These are phyloP conservation scores for Colletotrichum sublineola DNA, from an alignment of 2,329 filamentous ascomycete genomes.

Conservation along the genomic window DNA sequence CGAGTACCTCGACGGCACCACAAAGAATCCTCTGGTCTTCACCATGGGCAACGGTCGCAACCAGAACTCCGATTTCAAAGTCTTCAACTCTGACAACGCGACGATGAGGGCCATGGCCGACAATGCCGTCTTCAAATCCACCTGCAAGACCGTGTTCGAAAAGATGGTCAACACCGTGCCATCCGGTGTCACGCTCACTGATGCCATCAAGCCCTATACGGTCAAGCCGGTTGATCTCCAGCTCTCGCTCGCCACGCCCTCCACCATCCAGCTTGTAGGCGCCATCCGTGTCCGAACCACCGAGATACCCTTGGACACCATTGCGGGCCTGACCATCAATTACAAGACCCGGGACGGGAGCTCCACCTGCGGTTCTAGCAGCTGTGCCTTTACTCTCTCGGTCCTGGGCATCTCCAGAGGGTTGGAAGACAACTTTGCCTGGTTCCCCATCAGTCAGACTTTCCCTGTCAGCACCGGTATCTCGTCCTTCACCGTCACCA, in stretches of 20 bases:
- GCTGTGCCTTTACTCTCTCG: conserved; percentile 61
- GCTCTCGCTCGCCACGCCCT: conserved; percentile 64
- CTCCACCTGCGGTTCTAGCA: conserved; percentile 56
- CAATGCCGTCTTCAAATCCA: conserved; percentile 57
- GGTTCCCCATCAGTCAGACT: conserved; percentile 62
- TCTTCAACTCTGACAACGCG: conserved; percentile 68
- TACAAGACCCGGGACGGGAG: conserved; percentile 70
- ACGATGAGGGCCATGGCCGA: conserved; percentile 65
- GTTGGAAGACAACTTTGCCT: conserved; percentile 72
- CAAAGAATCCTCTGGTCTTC: conserved; percentile 67
- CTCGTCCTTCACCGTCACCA: conserved; percentile 69
- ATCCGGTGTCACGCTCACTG: conserved; percentile 61
- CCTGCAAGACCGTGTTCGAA: conserved; percentile 66
- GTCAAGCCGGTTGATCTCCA: conserved; percentile 72
- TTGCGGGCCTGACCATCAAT: conserved; percentile 63
- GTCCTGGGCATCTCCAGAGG: conserved; percentile 65
- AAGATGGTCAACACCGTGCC: conserved; percentile 75
- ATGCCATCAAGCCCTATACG: conserved; percentile 67
- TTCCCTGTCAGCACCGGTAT: conserved; percentile 72
- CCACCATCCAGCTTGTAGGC: conserved; percentile 64
- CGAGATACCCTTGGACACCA: conserved; percentile 55
- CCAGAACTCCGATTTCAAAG: conserved; percentile 67
- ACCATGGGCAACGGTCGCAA: conserved; percentile 60
- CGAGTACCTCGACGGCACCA: conserved; percentile 68
- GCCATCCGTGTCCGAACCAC: conserved; percentile 71